Conservation (phyloP, 2,329 filamentous ascomycete species). For the Cladosporium sp. region DNA sequence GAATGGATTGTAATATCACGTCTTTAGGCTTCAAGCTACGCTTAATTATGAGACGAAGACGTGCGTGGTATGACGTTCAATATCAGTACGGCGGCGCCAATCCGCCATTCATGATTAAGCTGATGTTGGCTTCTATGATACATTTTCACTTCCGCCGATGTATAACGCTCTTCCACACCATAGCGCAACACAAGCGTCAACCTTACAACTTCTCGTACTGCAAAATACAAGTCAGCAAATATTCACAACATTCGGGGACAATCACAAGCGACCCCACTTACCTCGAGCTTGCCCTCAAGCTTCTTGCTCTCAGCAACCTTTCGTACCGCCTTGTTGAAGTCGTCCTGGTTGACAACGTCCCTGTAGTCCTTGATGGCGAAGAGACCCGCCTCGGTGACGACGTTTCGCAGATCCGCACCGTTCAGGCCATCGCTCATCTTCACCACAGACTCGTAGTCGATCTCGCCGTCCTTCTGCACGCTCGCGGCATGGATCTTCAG, state of each 20-base stretch:
- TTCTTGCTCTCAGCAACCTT: conserved; percentile 99
- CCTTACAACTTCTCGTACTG: conserved; percentile 8
- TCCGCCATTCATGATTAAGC: neutral
- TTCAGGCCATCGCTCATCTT: conserved; percentile 99
- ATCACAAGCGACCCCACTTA: neutral
- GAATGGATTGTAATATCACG: too few species aligned
- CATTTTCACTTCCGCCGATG: conserved; percentile 1
- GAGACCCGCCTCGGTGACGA: conserved; percentile 93
- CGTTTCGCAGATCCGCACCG: conserved; percentile 93
- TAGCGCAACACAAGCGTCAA: neutral
- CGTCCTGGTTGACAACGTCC: conserved; percentile 93
- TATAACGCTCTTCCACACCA: neutral
- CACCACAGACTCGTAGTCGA: conserved; percentile 97
- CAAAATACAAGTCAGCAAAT: neutral
- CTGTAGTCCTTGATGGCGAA: conserved; percentile 99
- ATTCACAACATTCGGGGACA: neutral
- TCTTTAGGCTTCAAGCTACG: too few species aligned
- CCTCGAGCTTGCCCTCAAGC: conserved; percentile 71
- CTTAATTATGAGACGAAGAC: too few species aligned
- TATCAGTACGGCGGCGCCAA: too few species aligned
- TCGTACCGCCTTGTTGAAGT: conserved; percentile 98
- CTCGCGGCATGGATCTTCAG: conserved; percentile 91
- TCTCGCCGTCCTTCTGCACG: conserved; percentile 85
- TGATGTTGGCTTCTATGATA: conserved; percentile 8
- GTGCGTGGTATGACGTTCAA: too few species aligned